These are phyloP conservation scores for Vanrija pseudolonga DNA, from an alignment of 1,284 basidiomycete genomes.

Conservation along the genomic window DNA sequence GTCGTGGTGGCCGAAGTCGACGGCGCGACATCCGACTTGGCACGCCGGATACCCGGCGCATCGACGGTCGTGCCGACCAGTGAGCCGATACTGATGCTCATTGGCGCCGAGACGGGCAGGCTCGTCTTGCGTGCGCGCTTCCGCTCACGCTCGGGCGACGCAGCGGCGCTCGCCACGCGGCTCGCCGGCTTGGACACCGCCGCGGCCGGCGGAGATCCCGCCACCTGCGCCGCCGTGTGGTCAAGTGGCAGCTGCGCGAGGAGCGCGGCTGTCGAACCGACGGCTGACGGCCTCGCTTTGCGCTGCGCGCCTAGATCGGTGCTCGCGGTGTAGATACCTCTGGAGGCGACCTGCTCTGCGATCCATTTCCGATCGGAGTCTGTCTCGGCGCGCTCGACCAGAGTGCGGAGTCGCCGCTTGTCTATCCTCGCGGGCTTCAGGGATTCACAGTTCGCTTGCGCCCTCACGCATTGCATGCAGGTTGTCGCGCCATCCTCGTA, in stretches of 20 bases:
- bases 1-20: no score
- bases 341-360: conserved; percentile 10
- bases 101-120: no score
- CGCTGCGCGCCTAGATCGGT: conserved; percentile 6
- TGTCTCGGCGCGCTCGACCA: conserved; percentile 13
- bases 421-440: background rate
- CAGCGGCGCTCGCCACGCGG: background rate
- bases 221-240: background rate
- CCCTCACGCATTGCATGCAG: no score
- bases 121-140: no score
- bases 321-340: conserved; percentile 11
- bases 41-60: no score
- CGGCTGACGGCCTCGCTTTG: conserved; percentile 8
- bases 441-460: no score
- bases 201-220: no score
- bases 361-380: conserved; percentile 13
- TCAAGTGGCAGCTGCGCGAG: background rate
- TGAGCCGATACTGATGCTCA: no score
- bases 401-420: conserved; percentile 7
- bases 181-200: background rate
- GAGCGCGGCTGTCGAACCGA: conserved; percentile 2
- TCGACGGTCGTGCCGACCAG: no score
- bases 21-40: no score
- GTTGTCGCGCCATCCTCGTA: no score
- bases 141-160: no score